Percentiles rank a stretch among this genome's conserved stretches.
These are phyloP conservation scores for Hypoxylon sp. DNA, from an alignment of 2,329 filamentous ascomycete genomes.

Conservation along the genomic window DNA sequence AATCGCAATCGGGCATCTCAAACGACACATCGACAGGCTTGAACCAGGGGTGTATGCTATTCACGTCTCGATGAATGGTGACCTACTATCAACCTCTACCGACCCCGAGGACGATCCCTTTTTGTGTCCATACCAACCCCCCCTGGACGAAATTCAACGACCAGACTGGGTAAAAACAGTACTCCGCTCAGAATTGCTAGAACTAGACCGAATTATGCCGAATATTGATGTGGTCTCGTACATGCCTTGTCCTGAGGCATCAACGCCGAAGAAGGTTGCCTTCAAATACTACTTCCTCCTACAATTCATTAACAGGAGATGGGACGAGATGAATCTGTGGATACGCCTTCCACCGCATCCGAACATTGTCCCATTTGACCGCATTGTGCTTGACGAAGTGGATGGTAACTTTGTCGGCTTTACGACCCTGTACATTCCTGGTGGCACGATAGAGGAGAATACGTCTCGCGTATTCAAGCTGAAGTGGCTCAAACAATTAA, in stretches of 20 bases:
- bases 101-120: slow-evolving; percentile 50
- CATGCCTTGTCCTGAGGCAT: slow-evolving; percentile 23
- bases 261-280: slow-evolving; percentile 35
- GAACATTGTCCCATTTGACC: slow-evolving; percentile 48
- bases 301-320: slow-evolving; percentile 42
- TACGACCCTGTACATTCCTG: slow-evolving; percentile 54
- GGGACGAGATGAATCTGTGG: slow-evolving; percentile 55
- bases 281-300: slow-evolving; percentile 56
- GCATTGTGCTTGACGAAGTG: slow-evolving; percentile 48
- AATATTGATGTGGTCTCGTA: slow-evolving; percentile 51
- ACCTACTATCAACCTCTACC: slow-evolving; percentile 45
- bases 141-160: slow-evolving; percentile 37
- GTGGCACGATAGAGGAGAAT: slow-evolving; percentile 53
- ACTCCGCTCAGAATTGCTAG: slow-evolving; percentile 46
- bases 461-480: slow-evolving; percentile 53
- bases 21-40: slow-evolving; percentile 34
- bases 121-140: slow-evolving; percentile 46
- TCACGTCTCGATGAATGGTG: slow-evolving; percentile 43
- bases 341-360: slow-evolving; percentile 53
- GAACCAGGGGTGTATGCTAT: slow-evolving; percentile 42
- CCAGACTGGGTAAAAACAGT: slow-evolving; percentile 41
- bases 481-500: slow-evolving; percentile 55
- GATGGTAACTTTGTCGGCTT: slow-evolving; percentile 55
- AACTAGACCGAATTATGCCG: slow-evolving; percentile 50
- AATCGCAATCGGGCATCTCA: slow-evolving; percentile 46